These are phyloP conservation scores for Orbilia brochopaga DNA, from an alignment of 2,329 filamentous ascomycete genomes.

Conservation along the genomic window DNA sequence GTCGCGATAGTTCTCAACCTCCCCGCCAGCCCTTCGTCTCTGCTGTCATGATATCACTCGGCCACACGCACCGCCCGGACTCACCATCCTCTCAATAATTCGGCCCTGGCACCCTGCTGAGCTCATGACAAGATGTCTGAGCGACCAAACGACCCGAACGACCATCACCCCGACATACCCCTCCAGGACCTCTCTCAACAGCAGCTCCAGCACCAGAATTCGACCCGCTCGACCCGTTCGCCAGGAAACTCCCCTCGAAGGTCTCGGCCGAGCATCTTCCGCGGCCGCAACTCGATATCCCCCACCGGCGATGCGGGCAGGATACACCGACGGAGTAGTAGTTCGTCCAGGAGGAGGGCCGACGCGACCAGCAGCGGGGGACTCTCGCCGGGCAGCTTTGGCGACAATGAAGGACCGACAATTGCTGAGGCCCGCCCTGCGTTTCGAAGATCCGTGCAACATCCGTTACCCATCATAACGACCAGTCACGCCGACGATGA, in stretches of 20 bases:
- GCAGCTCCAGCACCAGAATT: neutral
- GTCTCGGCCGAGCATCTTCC: conserved; percentile 41
- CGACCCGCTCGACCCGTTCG: conserved; percentile 16
- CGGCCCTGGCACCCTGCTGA: neutral
- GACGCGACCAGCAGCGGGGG: conserved; percentile 2
- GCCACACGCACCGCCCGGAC: conserved; percentile 26
- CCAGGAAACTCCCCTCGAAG: conserved; percentile 44
- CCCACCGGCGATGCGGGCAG: conserved; percentile 29
- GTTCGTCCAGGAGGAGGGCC: conserved; percentile 31
- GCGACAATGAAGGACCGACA: conserved; percentile 36
- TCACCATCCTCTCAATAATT: conserved; percentile 35
- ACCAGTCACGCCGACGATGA: conserved; percentile 35
- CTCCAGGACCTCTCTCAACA: conserved; percentile 49
- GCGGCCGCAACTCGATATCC: conserved; percentile 44
- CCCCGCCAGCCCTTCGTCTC: conserved; percentile 1
- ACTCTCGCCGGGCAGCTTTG: conserved; percentile 19
- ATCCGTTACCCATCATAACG: conserved; percentile 42
- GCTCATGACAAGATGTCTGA: conserved; percentile 51
- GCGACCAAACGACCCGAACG: conserved; percentile 37
- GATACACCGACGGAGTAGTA: conserved; percentile 28
- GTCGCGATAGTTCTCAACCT: neutral
- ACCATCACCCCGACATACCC: conserved; percentile 43
- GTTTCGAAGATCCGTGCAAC: conserved; percentile 35
- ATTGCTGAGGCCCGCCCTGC: conserved; percentile 37
- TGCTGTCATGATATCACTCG: conserved; percentile 45